Evolutionary conservation across 371 early-diverging fungal species (phyloP).

Genomic region (Apophysomyces ossiformis): DNA sequence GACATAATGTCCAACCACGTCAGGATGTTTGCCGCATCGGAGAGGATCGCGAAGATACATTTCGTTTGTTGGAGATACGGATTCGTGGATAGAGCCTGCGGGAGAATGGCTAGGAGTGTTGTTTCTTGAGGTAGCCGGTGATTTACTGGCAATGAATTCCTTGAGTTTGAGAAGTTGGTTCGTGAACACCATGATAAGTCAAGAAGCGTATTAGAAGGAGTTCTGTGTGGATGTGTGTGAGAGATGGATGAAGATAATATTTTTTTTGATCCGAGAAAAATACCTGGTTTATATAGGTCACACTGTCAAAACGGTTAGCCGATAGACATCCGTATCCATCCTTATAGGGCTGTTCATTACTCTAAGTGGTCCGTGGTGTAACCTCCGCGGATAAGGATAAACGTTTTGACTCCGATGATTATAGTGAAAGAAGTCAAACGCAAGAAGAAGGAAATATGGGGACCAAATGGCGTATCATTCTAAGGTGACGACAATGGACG

Average conservation of each 20-base stretch:
- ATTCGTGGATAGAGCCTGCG: not conserved
- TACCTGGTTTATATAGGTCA: not conserved
- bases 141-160: slow-evolving; percentile 1
- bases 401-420: not conserved
- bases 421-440: not conserved
- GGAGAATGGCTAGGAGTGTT: not conserved
- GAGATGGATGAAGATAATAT: not conserved
- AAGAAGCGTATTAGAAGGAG: not conserved
- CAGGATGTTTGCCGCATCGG: slow-evolving; percentile 8
- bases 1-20: slow-evolving; percentile 30
- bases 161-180: slow-evolving; percentile 2
- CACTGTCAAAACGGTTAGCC: slow-evolving; percentile 7
- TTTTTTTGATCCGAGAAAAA: not conserved
- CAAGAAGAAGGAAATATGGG: not conserved
- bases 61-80: not conserved
- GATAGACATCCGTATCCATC: slow-evolving; percentile 1
- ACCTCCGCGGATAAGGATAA: not conserved
- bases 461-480: not conserved
- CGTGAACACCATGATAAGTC: not conserved
- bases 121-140: not conserved
- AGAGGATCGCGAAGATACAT: slow-evolving; percentile 5
- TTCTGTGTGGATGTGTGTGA: not conserved
- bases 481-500: no score
- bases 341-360: not conserved
- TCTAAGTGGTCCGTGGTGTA: not conserved